phyloP scores from a whole-genome alignment of 495 filamentous ascomycete species.

The Penicillium pancosmium region DNA sequence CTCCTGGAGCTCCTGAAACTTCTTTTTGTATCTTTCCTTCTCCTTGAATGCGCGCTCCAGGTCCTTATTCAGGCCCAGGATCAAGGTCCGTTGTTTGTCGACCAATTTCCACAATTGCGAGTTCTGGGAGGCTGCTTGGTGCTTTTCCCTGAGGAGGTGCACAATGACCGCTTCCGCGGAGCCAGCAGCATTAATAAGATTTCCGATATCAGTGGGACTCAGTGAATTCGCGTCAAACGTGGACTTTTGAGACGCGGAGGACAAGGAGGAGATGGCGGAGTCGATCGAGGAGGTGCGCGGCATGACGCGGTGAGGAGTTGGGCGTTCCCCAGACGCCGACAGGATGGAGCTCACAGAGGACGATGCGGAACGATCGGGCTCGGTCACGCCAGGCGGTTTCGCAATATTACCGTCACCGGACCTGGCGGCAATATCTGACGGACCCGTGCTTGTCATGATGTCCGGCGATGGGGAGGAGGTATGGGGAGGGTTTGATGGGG shows the following conservation, averaged over 20 bases:
- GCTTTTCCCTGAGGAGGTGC: conserved; percentile 88
- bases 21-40: conserved; percentile 91
- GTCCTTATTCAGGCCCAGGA: conserved; percentile 92
- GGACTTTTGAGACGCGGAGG: conserved; percentile 66
- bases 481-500: conserved; percentile 29
- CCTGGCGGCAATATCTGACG: conserved; percentile 26
- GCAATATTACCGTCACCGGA: conserved; percentile 23
- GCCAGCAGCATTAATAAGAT: conserved; percentile 79
- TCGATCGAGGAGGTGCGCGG: conserved; percentile 93
- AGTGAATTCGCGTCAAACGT: conserved; percentile 58
- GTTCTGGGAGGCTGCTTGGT: conserved; percentile 84
- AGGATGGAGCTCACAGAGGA: conserved; percentile 37
- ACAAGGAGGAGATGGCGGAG: conserved; percentile 86
- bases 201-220: conserved; percentile 64
- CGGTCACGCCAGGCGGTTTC: conserved; percentile 30
- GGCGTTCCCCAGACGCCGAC: conserved; percentile 36
- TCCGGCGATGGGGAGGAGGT: conserved; percentile 21
- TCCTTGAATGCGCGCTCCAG: conserved; percentile 90
- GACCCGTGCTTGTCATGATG: conserved; percentile 18
- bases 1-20: conserved; percentile 74
- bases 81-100: conserved; percentile 93
- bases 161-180: conserved; percentile 88
- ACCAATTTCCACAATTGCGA: conserved; percentile 92
- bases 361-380: conserved; percentile 36
- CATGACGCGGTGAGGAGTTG: conserved; percentile 46